Conservation (phyloP, 176 grass and related monocot genomes). For the Secale cereale region DNA sequence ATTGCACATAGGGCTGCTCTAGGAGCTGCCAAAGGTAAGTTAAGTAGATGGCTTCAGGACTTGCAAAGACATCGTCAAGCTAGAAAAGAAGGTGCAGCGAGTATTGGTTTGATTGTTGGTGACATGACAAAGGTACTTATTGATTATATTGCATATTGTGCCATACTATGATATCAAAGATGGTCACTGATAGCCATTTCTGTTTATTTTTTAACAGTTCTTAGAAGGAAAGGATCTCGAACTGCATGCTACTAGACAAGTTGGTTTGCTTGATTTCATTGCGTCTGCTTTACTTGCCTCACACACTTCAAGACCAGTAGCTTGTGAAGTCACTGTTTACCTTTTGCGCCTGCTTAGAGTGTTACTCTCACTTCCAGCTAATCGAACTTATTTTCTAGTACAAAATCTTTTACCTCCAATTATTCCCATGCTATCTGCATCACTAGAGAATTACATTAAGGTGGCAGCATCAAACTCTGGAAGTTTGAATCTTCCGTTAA, state of each 20-base stretch:
- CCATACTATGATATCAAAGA: slow-evolving; percentile 13
- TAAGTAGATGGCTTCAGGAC: slow-evolving; percentile 98
- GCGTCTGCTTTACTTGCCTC: slow-evolving; percentile 90
- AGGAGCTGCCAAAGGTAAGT: slow-evolving; percentile 77
- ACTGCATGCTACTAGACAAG: slow-evolving; percentile 87
- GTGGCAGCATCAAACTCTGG: slow-evolving; percentile 83
- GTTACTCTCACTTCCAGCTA: slow-evolving; percentile 79
- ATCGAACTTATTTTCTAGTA: slow-evolving; percentile 87
- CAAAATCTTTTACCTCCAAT: slow-evolving; percentile 98
- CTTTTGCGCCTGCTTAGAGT: slow-evolving; percentile 70
- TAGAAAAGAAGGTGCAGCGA: slow-evolving; percentile 93
- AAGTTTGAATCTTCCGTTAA: slow-evolving; percentile 47
- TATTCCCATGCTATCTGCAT: slow-evolving; percentile 93
- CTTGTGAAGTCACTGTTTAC: slow-evolving; percentile 93
- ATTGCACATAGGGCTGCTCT: slow-evolving; percentile 64
- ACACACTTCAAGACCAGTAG: slow-evolving; percentile 92
- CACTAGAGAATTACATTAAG: slow-evolving; percentile 98
- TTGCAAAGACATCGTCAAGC: slow-evolving; percentile 89
- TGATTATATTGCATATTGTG: slow-evolving; percentile 25
- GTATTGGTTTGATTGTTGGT: slow-evolving; percentile 86
- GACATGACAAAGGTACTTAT: slow-evolving; percentile 90
- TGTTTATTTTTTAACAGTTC: slow-evolving; percentile 68
- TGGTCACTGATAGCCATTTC: slow-evolving; percentile 30
- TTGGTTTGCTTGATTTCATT: slow-evolving; percentile 94
- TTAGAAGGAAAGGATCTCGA: slow-evolving; percentile 92